Base-by-base conservation (phyloP, 2,329 filamentous ascomycete genomes). In the Paracoccidioides brasiliensis region DNA sequence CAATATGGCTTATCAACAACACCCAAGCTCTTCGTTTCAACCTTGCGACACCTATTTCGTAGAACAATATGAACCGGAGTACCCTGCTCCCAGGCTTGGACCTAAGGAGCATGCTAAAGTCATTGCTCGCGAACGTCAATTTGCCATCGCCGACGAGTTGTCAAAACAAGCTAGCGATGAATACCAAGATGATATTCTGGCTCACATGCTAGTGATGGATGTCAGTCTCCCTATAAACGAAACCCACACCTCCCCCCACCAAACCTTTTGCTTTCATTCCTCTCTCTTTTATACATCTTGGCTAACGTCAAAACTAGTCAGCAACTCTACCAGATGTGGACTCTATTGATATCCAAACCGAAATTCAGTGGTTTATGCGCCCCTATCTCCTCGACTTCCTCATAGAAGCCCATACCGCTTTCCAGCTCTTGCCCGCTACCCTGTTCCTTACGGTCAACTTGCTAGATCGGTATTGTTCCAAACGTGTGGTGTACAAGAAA, bases 341-440 rank as follows among this genome's bases (percentile, higher is more conserved):
- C 71, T 90, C 94, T 40, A 98, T 98, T 70, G 93, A 98, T 71
- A 96, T 97, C 73, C 93, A 98, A 74, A 90, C 90, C 62, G 93
- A 98, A 79, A 97, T 98, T 60, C 90, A 97, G 70, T 98, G 93
- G 93, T 97, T 94, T 75, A 98, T 98, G 93, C 80, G 93, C 65
- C 93, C 93, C 0, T 97, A 96, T 72, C 84, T 98, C 40, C 87
- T 98, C 69, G 93, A 98, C 76, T 98, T 98, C 74, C 81, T 98
- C 63, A 86, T 97, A 65, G 93, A 98, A 79, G 93, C 91, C 52
- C 93, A 98, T 68, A 86, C 88, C 62, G 91, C 91, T 58, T 98
- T 97, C 74, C 86, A 89, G 64, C 80, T 98, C 9, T 80, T 97
- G 10, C 91, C 93, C 43, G 90, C 96, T 71, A 98, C 93, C 1